These are phyloP conservation scores for Quercus phellos DNA, from an alignment of 331 rosid species.

Conservation along the genomic window DNA sequence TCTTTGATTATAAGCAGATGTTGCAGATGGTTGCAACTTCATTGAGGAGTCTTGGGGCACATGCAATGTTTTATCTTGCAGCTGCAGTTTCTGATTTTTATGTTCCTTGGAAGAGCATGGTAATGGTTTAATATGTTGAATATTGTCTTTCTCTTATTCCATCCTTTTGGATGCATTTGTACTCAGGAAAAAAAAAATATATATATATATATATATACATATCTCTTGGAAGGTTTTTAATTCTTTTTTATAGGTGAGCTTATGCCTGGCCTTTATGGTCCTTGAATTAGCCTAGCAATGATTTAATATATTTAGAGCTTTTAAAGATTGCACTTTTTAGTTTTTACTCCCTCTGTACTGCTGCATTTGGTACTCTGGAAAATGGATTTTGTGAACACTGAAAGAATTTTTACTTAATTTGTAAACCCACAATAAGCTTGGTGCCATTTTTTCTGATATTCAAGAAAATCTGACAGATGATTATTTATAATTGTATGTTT, in stretches of 20 bases:
- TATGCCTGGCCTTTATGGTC: too few relatives aligned
- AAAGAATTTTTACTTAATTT: not conserved
- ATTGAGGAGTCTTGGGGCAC: constrained; percentile 45
- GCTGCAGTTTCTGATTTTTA: constrained; percentile 94
- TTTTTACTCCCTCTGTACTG: too few relatives aligned
- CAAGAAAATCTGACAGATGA: not conserved
- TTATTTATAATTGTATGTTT: not conserved
- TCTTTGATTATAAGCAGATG: constrained; percentile 48
- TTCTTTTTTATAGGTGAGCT: too few relatives aligned
- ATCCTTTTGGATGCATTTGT: not conserved
- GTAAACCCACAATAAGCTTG: not conserved
- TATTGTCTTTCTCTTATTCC: not conserved
- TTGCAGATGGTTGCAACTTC: constrained; percentile 55
- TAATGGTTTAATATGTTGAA: constrained; percentile 28
- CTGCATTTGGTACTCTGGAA: too few relatives aligned
- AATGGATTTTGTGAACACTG: too few relatives aligned
- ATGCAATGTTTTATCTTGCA: constrained; percentile 81
- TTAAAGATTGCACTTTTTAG: too few relatives aligned
- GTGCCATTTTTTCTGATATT: not conserved
- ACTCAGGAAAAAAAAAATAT: not conserved
- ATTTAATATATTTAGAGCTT: too few relatives aligned
- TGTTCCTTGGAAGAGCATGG: constrained; percentile 97
- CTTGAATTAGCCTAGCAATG: too few relatives aligned
- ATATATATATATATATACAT: too few relatives aligned
- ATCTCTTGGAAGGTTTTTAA: not conserved